Conservation (phyloP, 495 filamentous ascomycete species). For the Penicillium lividum region DNA sequence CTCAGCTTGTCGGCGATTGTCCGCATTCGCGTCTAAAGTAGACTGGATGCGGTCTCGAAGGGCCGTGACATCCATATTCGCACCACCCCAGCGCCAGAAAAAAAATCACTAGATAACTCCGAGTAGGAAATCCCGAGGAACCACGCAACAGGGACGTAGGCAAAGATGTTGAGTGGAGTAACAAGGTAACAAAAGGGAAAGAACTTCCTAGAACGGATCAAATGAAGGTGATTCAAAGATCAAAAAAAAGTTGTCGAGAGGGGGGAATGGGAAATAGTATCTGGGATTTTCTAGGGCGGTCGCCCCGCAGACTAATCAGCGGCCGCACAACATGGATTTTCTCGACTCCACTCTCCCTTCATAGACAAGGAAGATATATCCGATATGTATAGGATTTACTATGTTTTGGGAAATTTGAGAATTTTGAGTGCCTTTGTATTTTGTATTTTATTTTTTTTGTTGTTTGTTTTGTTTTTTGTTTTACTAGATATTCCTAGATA, state of each 20-base stretch:
- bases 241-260: conserved; percentile 8
- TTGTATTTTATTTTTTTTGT: no score
- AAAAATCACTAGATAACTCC: conserved; percentile 24
- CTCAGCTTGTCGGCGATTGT: conserved; percentile 83
- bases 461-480: no score
- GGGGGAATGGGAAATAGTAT: conserved; percentile 26
- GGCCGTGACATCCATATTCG: conserved; percentile 80
- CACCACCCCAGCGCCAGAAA: conserved; percentile 40
- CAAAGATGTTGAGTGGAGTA: conserved; percentile 2
- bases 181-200: conserved; percentile 18
- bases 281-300: conserved; percentile 48
- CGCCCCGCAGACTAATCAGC: conserved; percentile 47
- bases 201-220: conserved; percentile 19
- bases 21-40: conserved; percentile 83
- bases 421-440: no score
- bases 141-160: conserved; percentile 16
- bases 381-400: no score
- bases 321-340: conserved; percentile 31
- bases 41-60: conserved; percentile 85
- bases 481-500: no score
- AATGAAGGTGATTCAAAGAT: conserved; percentile 21
- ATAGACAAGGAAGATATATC: neutral
- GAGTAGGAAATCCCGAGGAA: conserved; percentile 18
- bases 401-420: no score
- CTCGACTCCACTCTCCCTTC: conserved; percentile 3